Conservation (phyloP, 73 alveolate genomes). For the Diophrys sp. region DNA sequence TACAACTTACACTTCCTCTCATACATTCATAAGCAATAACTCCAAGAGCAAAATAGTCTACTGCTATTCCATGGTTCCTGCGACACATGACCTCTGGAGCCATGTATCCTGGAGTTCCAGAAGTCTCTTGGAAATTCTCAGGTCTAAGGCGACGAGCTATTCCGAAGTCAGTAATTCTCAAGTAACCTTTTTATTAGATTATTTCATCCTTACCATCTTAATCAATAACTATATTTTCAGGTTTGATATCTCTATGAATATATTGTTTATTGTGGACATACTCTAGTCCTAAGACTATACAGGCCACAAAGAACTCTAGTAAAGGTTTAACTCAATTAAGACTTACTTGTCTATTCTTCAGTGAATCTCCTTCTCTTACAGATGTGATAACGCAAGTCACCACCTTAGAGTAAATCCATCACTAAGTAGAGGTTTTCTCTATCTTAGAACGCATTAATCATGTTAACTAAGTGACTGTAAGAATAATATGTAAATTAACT, state of each 20-base stretch:
- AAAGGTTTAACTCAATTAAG: neutral
- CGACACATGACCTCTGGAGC: slow-evolving; percentile 67
- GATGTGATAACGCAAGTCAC: slow-evolving; percentile 53
- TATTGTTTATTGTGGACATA: slow-evolving; percentile 25
- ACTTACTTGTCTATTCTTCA: slow-evolving; percentile 54
- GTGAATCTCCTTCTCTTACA: slow-evolving; percentile 40
- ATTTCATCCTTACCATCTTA: slow-evolving; percentile 42
- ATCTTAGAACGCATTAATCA: slow-evolving; percentile 56
- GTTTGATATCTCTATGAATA: slow-evolving; percentile 54
- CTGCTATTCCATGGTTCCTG: slow-evolving; percentile 33
- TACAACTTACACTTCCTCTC: too few relatives aligned
- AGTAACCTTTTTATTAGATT: slow-evolving; percentile 74
- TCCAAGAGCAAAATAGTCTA: slow-evolving; percentile 55
- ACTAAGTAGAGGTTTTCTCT: slow-evolving; percentile 49
- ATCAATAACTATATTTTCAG: slow-evolving; percentile 56
- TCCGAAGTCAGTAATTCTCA: slow-evolving; percentile 52
- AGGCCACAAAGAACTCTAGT: slow-evolving; percentile 41
- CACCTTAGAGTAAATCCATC: slow-evolving; percentile 56
- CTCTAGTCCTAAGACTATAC: slow-evolving; percentile 48
- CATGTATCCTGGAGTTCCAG: slow-evolving; percentile 60
- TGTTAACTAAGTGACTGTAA: slow-evolving; percentile 32
- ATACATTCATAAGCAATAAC: slow-evolving; percentile 57
- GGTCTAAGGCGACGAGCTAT: slow-evolving; percentile 38
- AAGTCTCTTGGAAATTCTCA: slow-evolving; percentile 48
- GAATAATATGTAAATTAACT: neutral